A percentile compares a stretch with the other conserved stretches of the same genome.
These are phyloP conservation scores for Sungouiozyma ichnusensis DNA, from an alignment of 805 yeast genomes.

Conservation along the genomic window DNA sequence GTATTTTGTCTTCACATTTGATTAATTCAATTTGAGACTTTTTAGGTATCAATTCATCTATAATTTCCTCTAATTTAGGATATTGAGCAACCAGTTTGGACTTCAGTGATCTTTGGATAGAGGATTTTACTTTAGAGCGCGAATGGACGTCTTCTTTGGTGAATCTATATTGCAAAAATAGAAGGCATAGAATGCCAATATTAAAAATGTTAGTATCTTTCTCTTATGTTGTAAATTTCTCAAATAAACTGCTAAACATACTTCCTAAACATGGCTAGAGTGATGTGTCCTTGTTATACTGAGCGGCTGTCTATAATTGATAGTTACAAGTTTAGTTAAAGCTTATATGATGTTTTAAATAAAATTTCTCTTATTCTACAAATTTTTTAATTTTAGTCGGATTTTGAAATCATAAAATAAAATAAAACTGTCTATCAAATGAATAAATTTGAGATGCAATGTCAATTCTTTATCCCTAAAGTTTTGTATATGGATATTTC, in stretches of 20 bases:
- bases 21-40: constrained; percentile 69
- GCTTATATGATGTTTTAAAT: too few relatives aligned
- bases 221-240: background rate
- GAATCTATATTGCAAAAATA: constrained; percentile 34
- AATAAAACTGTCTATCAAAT: too few relatives aligned
- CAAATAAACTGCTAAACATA: constrained; percentile 1
- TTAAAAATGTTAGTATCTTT: background rate
- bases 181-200: background rate
- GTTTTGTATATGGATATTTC: background rate
- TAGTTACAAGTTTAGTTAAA: too few relatives aligned
- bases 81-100: constrained; percentile 62
- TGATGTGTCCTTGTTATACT: too few relatives aligned
- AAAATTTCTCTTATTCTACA: too few relatives aligned
- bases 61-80: constrained; percentile 61
- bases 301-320: too few relatives aligned
- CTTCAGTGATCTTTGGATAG: constrained; percentile 86
- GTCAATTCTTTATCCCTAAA: too few relatives aligned
- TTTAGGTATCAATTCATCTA: constrained; percentile 80
- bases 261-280: constrained; percentile 6
- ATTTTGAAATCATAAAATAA: too few relatives aligned
- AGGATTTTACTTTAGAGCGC: constrained; percentile 83
- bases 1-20: constrained; percentile 86
- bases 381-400: too few relatives aligned
- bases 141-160: constrained; percentile 82
- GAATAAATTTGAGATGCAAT: too few relatives aligned